phyloP scores from a whole-genome alignment of 2,329 filamentous ascomycete genomes.

The Colletotrichum sp. region DNA sequence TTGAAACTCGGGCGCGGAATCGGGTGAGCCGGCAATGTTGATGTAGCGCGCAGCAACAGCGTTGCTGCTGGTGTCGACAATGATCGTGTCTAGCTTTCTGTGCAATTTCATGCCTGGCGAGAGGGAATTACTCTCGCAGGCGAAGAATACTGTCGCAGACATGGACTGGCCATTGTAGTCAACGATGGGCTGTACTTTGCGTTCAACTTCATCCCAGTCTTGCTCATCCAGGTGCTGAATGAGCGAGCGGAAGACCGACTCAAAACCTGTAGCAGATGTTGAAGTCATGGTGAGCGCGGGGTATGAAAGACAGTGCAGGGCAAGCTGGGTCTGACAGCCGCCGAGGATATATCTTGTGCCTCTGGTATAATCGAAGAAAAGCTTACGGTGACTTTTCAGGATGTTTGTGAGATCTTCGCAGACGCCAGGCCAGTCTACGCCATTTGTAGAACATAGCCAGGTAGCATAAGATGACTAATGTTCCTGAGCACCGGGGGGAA shows the following conservation, averaged over 20 bases:
- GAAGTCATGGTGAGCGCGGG: not conserved
- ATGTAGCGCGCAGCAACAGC: not conserved
- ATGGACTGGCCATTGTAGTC: not conserved
- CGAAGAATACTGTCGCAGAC: not conserved
- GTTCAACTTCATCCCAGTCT: not conserved
- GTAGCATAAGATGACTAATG: not conserved
- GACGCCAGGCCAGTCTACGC: not conserved
- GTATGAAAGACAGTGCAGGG: not conserved
- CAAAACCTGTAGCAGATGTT: not conserved
- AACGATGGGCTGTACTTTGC: not conserved
- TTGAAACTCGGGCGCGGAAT: not conserved
- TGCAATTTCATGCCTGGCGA: not conserved
- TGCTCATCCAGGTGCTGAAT: not conserved
- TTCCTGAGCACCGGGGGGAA: not conserved
- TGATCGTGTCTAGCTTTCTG: not conserved
- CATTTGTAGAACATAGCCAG: not conserved
- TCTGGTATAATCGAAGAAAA: not conserved
- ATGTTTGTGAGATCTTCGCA: not conserved
- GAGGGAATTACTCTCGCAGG: not conserved
- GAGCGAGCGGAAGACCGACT: not conserved
- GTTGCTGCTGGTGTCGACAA: not conserved
- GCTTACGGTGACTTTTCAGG: accelerated
- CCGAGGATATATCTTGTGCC: not conserved
- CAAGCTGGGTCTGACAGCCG: not conserved
- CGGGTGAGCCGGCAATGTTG: not conserved